Evolutionary conservation across 2,329 filamentous ascomycete genomes (phyloP), one percentile per base, ranked within the genome.

Genomic region (Aspergillus pseudonomiae): DNA sequence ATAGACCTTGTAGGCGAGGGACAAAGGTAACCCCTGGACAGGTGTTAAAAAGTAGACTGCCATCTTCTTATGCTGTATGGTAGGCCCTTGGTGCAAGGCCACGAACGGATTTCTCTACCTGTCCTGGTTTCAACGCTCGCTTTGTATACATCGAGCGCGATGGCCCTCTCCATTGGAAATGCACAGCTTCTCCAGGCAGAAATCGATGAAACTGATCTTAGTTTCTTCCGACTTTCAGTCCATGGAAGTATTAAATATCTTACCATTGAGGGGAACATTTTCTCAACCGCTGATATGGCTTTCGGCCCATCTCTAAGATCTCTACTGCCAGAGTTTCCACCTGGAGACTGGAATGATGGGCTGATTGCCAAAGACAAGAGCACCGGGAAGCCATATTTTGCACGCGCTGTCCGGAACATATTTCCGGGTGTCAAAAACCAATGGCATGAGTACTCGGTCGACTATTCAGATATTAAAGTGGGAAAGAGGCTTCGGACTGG

Each of bases 261-360:
- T 14, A 46, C 21, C 43, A 46, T 24, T n/a, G 43, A 24, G 14
- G 10, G n/a, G 4, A 24, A 24, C 43, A 14, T 24, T 11, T 46
- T 21, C 21, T 21, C 43, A 12, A 24, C 43, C 9, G 6, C 4
- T 14, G 71, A 76, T 50, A 72, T 77, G 70, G 74, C 68, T 63
- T 76, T 76, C 52, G 67, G 64, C 7, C 73, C 74, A 52, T 70
- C 70, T 5, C 64, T 75, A 6, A 21, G 65, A 30, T 62, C 68
- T 0, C 9, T 72, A 32, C 62, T 73, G 2, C 72, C 70, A 0
- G 58, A 63, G 6, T 48, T 75, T 3, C 71, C 72, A 11, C 16
- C 66, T 39, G 73, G 70, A n/a, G 63, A 75, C n/a, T 77, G 71
- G 73, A 76, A 75, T 43, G 68, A 73, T 56, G 73, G 67, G n/a